phyloP scores from a whole-genome alignment of 2,329 filamentous ascomycete genomes.

The Bipolaris sorokiniana region DNA sequence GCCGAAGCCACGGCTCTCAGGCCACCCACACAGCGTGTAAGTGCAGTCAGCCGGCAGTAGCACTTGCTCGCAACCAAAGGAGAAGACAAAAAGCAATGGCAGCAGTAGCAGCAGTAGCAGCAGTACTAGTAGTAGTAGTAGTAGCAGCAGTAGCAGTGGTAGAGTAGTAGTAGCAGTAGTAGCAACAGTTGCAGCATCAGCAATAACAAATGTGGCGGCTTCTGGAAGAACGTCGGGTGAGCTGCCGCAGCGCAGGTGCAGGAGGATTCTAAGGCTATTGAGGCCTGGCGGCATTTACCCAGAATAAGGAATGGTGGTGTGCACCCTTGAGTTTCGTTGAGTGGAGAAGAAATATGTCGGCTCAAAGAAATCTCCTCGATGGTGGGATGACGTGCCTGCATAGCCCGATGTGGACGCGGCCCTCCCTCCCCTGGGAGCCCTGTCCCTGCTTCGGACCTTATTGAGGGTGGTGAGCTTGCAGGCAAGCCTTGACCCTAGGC shows the following conservation, averaged over 20 bases:
- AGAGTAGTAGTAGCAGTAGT: too few relatives aligned
- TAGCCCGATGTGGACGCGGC: conserved; percentile 9
- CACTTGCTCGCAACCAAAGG: not conserved
- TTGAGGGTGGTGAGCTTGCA: conserved; percentile 10
- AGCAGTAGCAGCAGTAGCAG: too few relatives aligned
- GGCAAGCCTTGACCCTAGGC: conserved; percentile 24
- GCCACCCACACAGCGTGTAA: conserved; percentile 6
- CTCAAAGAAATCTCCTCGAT: conserved; percentile 35
- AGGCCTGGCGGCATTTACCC: conserved; percentile 27
- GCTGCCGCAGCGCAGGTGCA: conserved; percentile 18
- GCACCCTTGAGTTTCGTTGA: conserved; percentile 13
- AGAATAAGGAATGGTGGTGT: conserved; percentile 22
- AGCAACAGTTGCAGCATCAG: too few relatives aligned
- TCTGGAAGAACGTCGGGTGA: conserved; percentile 37
- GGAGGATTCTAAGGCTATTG: conserved; percentile 20
- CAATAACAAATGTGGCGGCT: conserved; percentile 31
- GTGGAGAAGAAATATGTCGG: conserved; percentile 25
- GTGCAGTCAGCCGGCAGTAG: conserved; percentile 2
- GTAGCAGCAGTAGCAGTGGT: too few relatives aligned
- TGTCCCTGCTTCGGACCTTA: conserved; percentile 22
- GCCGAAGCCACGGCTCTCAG: not conserved
- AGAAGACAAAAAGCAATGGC: conserved; percentile 10
- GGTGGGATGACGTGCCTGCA: conserved; percentile 37
- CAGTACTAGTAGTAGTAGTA: too few relatives aligned
- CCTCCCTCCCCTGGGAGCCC: conserved; percentile 8